Conservation (phyloP, 257 asterid genomes). For the Solanum paucissectum region DNA sequence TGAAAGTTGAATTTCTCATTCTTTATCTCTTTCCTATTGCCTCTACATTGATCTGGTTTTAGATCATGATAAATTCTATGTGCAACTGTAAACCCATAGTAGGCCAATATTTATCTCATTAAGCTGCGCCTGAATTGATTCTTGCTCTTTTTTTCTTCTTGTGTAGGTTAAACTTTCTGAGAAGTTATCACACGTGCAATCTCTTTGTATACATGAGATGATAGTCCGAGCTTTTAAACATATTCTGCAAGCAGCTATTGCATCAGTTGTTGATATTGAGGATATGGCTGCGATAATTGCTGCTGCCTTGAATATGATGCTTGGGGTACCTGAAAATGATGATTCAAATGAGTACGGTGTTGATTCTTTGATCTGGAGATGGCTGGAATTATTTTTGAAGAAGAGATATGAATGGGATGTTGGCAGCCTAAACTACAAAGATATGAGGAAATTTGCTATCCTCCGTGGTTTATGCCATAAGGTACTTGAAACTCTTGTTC, state of each 20-base stretch:
- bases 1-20: background rate
- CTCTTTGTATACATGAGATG: constrained; percentile 97
- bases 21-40: background rate
- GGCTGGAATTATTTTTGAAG: constrained; percentile 81
- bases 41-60: background rate
- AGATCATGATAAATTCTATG: background rate
- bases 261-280: constrained; percentile 59
- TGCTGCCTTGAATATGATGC: constrained; percentile 78
- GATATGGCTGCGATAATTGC: constrained; percentile 71
- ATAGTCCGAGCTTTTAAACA: constrained; percentile 92
- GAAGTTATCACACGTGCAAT: constrained; percentile 89
- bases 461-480: constrained; percentile 95
- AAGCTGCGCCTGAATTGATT: background rate
- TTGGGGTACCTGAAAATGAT: constrained; percentile 63
- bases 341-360: constrained; percentile 37
- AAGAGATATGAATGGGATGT: constrained; percentile 83
- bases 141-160: constrained; percentile 7
- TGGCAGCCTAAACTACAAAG: constrained; percentile 54
- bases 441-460: constrained; percentile 70
- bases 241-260: constrained; percentile 75
- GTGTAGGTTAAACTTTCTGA: constrained; percentile 94
- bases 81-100: background rate
- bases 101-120: background rate
- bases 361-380: constrained; percentile 72
- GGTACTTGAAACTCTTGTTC: constrained; percentile 36